Conservation (phyloP, 2,329 filamentous ascomycete genomes). For the Paracamarosporium sp. region DNA sequence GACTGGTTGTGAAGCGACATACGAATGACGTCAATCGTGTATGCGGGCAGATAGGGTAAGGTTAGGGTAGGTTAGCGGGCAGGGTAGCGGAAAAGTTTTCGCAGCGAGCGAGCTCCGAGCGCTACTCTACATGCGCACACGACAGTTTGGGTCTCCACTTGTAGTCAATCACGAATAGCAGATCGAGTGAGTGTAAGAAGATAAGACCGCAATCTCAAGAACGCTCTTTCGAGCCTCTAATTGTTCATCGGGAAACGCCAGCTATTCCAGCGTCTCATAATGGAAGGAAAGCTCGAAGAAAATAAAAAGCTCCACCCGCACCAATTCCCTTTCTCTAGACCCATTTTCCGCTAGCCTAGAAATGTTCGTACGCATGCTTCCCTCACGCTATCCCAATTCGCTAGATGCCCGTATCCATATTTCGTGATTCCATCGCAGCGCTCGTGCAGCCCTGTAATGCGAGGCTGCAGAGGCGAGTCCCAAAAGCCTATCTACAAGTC, state of each 20-base stretch:
- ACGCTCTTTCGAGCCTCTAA: constrained; percentile 25
- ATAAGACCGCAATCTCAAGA: background rate
- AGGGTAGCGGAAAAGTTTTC: constrained; percentile 4
- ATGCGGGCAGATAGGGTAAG: background rate
- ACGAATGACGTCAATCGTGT: constrained; percentile 6
- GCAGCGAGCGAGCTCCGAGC: too few relatives aligned
- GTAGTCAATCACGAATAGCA: too few relatives aligned
- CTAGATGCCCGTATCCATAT: constrained; percentile 34
- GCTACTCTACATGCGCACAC: too few relatives aligned
- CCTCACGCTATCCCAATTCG: constrained; percentile 23
- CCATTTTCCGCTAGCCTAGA: constrained; percentile 36
- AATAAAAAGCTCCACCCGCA: constrained; percentile 20
- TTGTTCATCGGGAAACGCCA: constrained; percentile 34
- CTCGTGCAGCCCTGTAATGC: constrained; percentile 17
- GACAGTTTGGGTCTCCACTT: too few relatives aligned
- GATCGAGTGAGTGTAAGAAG: too few relatives aligned
- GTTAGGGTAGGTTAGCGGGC: too few relatives aligned
- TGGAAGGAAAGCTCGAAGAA: constrained; percentile 13
- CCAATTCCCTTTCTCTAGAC: constrained; percentile 21
- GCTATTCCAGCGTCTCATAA: constrained; percentile 40
- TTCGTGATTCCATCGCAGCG: constrained; percentile 35
- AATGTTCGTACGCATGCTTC: constrained; percentile 33
- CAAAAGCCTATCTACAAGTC: constrained; percentile 56
- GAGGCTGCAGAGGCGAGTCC: constrained; percentile 28
- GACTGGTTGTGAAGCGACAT: too few relatives aligned